These are phyloP conservation scores for Amaranthus palmeri DNA, from an alignment of 148 eudicot genomes.

Conservation along the genomic window DNA sequence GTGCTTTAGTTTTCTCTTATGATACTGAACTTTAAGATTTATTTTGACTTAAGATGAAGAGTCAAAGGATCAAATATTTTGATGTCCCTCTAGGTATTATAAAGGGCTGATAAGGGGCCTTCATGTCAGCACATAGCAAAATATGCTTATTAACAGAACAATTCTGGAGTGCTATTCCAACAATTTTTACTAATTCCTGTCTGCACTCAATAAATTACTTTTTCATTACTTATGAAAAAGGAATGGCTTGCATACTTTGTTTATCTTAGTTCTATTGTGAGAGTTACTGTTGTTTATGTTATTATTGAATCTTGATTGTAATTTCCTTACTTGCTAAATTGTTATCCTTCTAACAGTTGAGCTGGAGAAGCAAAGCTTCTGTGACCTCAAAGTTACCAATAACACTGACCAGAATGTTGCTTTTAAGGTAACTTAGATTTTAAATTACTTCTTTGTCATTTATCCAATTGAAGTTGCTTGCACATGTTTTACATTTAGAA, in stretches of 20 bases:
- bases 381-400: conserved; percentile 83
- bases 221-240: neutral
- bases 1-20: neutral
- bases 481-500: neutral
- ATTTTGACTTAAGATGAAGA: neutral
- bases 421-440: conserved; percentile 59
- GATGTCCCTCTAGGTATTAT: neutral
- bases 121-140: neutral
- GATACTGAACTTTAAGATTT: neutral
- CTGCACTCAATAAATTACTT: neutral
- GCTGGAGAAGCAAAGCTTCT: conserved; percentile 77
- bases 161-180: neutral
- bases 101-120: neutral
- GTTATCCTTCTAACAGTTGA: conserved; percentile 47
- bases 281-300: neutral
- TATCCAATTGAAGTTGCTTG: neutral
- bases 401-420: conserved; percentile 78
- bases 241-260: neutral
- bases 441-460: neutral
- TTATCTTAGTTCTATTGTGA: neutral
- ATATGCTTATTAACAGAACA: neutral
- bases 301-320: neutral
- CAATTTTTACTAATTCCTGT: too few species aligned
- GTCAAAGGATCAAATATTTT: neutral
- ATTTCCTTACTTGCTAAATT: neutral